Evolutionary conservation across 2,329 filamentous ascomycete genomes (phyloP), one percentile per base, ranked within the genome.

Genomic region (Claviceps sp.): DNA sequence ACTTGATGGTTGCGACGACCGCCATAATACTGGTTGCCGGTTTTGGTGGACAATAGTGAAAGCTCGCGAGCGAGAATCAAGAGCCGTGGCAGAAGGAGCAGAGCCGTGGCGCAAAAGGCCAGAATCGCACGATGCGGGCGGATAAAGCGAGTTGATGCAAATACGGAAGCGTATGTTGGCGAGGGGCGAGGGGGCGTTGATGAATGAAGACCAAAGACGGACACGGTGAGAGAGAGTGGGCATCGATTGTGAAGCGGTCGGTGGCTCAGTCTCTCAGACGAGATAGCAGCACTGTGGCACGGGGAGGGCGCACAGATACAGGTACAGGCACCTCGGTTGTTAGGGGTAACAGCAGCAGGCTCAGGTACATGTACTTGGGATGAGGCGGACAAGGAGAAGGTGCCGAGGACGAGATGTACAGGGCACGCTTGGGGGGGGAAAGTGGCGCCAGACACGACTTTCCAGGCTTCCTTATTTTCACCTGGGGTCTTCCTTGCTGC

Each of bases 1-100:
- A 81, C 78, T 81, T 81, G 70, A 81, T 81, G 62, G 78, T 81
- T 73, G 77, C 77, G 69, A 80, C 77, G 63, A 80, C 77, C 73
- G 80, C 77, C 67, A 72, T 77, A 68, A 63, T 69, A 63, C 61
- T 61, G 65, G 57, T 56, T 62, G 65, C 56, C 55, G 53, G 40
- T 42, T 40, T 43, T 40, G 47, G 47, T 48, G 7, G 37, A 19
- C 19, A 30, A 24, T 19, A 53, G 52, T 11, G 38, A 30, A 41
- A 44, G 50, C 46, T 51, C 46, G 47, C 37, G 26, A 26, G 3
- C 7, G n/a, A 52, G 34, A 43, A 19, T 42, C 14, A 30, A 40
- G 14, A 47, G 45, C 38, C 51, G 50, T 38, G 48, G 37, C 26
- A 34, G 40, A 41, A n/a, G 22, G 50, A 37, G 46, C 42, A 46